Evolutionary conservation across 495 filamentous ascomycete species (phyloP).

Genomic region (Penicillium ucsense): DNA sequence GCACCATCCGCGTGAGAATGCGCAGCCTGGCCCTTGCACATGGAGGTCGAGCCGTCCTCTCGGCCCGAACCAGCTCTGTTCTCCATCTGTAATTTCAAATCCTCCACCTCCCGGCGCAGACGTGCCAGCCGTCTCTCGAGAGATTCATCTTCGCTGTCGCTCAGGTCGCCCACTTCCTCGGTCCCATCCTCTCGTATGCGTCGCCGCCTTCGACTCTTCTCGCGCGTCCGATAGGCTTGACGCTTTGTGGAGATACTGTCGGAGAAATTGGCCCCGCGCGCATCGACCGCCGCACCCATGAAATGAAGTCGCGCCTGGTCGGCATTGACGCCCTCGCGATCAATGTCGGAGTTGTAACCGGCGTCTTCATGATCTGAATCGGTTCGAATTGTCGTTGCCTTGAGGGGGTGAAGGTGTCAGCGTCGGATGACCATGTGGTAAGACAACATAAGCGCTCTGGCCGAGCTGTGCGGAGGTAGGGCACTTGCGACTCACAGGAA

Average conservation of each 20-base stretch:
- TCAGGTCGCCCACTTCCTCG: conserved; percentile 55
- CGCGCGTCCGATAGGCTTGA: conserved; percentile 68
- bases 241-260: conserved; percentile 70
- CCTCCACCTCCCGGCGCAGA: conserved; percentile 67
- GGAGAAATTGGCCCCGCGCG: conserved; percentile 69
- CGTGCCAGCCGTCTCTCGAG: conserved; percentile 69
- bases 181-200: conserved; percentile 43
- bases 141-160: conserved; percentile 61
- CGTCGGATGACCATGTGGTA: background rate
- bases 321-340: conserved; percentile 60
- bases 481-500: conserved; percentile 46
- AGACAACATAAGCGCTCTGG: no score
- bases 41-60: conserved; percentile 2
- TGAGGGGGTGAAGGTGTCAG: conserved; percentile 6
- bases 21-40: background rate
- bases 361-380: conserved; percentile 51
- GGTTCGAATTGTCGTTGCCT: conserved; percentile 58
- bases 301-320: conserved; percentile 74
- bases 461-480: background rate
- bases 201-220: conserved; percentile 39
- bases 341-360: conserved; percentile 53
- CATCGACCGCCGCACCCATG: conserved; percentile 61
- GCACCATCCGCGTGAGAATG: no score
- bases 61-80: conserved; percentile 8
- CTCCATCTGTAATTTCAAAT: conserved; percentile 58